phyloP scores from a whole-genome alignment of 306 rosid species.

The Psophocarpus tetragonolobus region DNA sequence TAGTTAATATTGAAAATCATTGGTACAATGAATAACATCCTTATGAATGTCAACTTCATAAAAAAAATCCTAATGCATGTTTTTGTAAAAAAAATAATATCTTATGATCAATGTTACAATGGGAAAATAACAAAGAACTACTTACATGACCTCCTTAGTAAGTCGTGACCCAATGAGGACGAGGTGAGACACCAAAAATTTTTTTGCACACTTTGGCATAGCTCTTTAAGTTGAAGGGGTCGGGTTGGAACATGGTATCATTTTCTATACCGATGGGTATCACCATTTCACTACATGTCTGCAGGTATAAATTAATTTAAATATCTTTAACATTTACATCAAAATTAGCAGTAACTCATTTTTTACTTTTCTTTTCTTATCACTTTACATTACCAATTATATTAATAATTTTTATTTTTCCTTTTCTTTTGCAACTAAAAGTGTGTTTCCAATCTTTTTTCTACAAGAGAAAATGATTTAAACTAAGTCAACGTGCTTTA shows the following conservation, averaged over 20 bases:
- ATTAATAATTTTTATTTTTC: background rate
- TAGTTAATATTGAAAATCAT: background rate
- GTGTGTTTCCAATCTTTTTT: background rate
- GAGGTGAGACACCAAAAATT: constrained; percentile 55
- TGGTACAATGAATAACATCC: background rate
- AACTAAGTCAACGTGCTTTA: background rate
- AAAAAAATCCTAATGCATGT: too few relatives aligned
- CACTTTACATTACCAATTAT: background rate
- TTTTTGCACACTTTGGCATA: constrained; percentile 34
- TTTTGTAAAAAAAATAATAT: too few relatives aligned
- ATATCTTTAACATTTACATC: too few relatives aligned
- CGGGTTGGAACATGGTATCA: constrained; percentile 49
- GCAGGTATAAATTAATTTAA: too few relatives aligned
- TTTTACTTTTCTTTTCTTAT: background rate
- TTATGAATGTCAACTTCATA: background rate
- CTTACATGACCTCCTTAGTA: constrained; percentile 78
- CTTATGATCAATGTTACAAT: background rate
- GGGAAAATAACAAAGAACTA: background rate
- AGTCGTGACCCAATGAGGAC: constrained; percentile 61
- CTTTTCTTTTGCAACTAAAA: background rate
- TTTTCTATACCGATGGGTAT: constrained; percentile 37
- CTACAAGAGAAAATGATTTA: background rate
- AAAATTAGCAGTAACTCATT: too few relatives aligned
- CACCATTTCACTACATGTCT: constrained; percentile 60
- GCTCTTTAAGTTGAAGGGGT: constrained; percentile 16